Evolutionary conservation across 441 rosid genomes (phyloP).

Genomic region (Pelargonium citronellum): DNA sequence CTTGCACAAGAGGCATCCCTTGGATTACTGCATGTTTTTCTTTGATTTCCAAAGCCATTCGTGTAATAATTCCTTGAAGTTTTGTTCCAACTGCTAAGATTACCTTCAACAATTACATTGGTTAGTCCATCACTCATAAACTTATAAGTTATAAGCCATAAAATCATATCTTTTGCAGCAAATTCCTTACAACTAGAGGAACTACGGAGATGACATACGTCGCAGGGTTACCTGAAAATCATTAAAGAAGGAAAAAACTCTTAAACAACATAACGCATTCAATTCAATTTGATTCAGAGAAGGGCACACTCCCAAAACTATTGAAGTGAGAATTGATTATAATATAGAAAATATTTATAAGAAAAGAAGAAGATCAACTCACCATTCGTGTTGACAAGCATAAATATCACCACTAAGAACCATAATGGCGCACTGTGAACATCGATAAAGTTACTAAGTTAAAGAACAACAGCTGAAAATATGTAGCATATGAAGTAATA

Average conservation of each 20-base stretch:
- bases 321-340: not conserved
- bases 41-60: conserved; percentile 83
- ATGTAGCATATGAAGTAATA: not conserved
- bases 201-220: conserved; percentile 50
- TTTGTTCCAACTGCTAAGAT: conserved; percentile 81
- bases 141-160: not conserved
- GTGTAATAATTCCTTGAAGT: conserved; percentile 77
- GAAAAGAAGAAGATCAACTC: conserved; percentile 16
- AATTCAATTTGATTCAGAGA: not conserved
- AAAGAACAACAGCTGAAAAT: conserved; percentile 9
- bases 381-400: conserved; percentile 77
- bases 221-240: conserved; percentile 58
- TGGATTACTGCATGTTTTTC: conserved; percentile 90
- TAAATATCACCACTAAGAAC: conserved; percentile 65
- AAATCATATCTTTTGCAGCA: not conserved
- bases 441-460: conserved; percentile 15
- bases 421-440: conserved; percentile 64
- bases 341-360: not conserved
- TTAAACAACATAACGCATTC: not conserved
- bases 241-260: conserved; percentile 5
- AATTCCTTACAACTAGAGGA: conserved; percentile 67
- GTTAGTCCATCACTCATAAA: conserved; percentile 2
- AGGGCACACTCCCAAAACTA: conserved; percentile 1
- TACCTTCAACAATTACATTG: conserved; percentile 42
- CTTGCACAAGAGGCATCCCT: conserved; percentile 95